Percentiles rank a stretch among this genome's conserved stretches.
Conservation (phyloP, 768 basidiomycete genomes). For the Pleurotus platypus region DNA sequence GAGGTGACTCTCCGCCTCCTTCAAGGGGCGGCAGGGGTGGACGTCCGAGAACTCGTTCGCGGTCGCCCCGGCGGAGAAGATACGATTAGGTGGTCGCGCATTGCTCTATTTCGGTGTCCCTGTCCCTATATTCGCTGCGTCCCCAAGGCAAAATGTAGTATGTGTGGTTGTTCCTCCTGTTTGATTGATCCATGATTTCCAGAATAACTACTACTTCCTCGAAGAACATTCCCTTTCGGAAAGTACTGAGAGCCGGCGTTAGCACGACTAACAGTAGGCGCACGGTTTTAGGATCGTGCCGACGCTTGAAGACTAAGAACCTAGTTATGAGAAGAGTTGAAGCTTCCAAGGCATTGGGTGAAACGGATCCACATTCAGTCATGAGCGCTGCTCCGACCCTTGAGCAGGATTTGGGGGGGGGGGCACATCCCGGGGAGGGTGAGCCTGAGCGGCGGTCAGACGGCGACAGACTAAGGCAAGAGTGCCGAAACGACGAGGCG, state of each 20-base stretch:
- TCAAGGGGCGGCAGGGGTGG: slow-evolving; percentile 32
- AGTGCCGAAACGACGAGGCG: slow-evolving; percentile 43
- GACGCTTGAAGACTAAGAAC: slow-evolving; percentile 54
- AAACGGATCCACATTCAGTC: slow-evolving; percentile 56
- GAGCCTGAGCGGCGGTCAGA: slow-evolving; percentile 46
- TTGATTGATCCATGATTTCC: neutral
- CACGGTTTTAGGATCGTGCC: slow-evolving; percentile 45
- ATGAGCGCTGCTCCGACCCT: slow-evolving; percentile 45
- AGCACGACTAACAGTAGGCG: slow-evolving; percentile 64
- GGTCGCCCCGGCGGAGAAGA: slow-evolving; percentile 37
- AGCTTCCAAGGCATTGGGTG: slow-evolving; percentile 75
- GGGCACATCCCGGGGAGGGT: slow-evolving; percentile 34
- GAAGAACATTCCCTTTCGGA: slow-evolving; percentile 69
- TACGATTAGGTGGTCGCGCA: slow-evolving; percentile 20
- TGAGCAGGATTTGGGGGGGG: slow-evolving; percentile 23
- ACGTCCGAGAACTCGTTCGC: slow-evolving; percentile 32
- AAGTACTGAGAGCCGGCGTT: slow-evolving; percentile 73
- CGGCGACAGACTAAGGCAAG: slow-evolving; percentile 38
- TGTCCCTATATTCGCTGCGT: neutral
- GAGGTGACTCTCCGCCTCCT: slow-evolving; percentile 47
- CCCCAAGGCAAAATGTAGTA: neutral
- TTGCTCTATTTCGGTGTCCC: neutral
- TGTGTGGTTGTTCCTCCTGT: neutral
- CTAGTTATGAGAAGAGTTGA: slow-evolving; percentile 69
- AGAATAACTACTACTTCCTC: slow-evolving; percentile 48